Conservation (phyloP, 257 asterid genomes). For the Striga asiatica region DNA sequence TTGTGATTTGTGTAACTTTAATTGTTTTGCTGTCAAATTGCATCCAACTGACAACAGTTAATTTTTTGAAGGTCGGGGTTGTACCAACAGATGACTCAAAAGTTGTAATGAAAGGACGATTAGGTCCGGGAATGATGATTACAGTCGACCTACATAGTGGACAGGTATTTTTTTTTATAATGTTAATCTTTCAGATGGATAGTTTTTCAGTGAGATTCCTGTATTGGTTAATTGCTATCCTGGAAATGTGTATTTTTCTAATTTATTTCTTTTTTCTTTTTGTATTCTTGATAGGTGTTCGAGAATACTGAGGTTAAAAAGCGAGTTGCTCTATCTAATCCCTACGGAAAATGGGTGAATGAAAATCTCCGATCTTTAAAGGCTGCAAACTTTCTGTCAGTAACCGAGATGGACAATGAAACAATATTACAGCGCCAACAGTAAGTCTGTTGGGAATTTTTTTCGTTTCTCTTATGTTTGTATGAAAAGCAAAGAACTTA, state of each 20-base stretch:
- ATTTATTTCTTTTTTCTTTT: background rate
- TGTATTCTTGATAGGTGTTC: constrained; percentile 43
- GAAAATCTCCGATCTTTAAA: constrained; percentile 77
- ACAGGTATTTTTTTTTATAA: constrained; percentile 53
- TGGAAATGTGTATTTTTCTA: background rate
- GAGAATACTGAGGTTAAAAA: constrained; percentile 95
- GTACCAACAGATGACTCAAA: constrained; percentile 87
- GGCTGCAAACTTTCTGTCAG: constrained; percentile 50
- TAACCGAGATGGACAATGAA: constrained; percentile 72
- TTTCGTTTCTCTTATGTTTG: background rate
- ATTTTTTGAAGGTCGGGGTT: constrained; percentile 75
- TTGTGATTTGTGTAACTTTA: background rate
- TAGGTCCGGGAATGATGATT: constrained; percentile 99
- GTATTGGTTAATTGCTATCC: background rate
- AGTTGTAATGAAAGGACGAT: constrained; percentile 89
- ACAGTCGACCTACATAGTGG: constrained; percentile 77
- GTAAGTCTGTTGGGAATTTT: constrained; percentile 45
- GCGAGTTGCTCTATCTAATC: constrained; percentile 67
- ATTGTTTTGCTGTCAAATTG: background rate
- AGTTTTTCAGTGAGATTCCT: background rate
- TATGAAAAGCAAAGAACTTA: constrained; percentile 1
- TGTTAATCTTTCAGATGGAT: background rate
- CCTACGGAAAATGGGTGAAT: constrained; percentile 88
- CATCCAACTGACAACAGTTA: constrained; percentile 14
- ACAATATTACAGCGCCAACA: constrained; percentile 80